These are phyloP conservation scores for Albifimbria verrucaria DNA, from an alignment of 2,329 filamentous ascomycete species.

Conservation along the genomic window DNA sequence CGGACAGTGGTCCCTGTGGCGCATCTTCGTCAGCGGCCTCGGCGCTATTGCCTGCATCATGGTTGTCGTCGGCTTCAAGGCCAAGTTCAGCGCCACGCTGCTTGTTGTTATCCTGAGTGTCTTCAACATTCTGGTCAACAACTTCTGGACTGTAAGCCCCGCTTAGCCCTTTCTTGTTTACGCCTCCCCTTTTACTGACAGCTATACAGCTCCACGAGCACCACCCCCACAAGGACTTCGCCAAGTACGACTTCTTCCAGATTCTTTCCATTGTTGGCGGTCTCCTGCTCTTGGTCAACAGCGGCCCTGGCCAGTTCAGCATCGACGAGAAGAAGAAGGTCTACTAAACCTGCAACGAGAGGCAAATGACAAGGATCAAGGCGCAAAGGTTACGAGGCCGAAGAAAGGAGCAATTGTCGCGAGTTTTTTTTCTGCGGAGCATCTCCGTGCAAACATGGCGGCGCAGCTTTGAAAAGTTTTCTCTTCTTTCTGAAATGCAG, in stretches of 20 bases:
- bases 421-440: not conserved
- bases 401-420: not conserved
- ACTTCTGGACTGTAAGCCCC: constrained; percentile 92
- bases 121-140: constrained; percentile 97
- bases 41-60: constrained; percentile 93
- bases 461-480: not conserved
- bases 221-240: constrained; percentile 99
- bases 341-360: constrained; percentile 57
- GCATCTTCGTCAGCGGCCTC: constrained; percentile 77
- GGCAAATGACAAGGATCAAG: not conserved
- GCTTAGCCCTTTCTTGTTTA: not conserved
- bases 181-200: too few species aligned
- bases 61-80: constrained; percentile 99
- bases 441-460: not conserved
- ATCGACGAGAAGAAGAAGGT: constrained; percentile 99
- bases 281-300: constrained; percentile 95
- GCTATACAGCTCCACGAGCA: constrained; percentile 77
- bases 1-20: constrained; percentile 87
- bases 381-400: not conserved
- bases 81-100: constrained; percentile 96
- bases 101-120: constrained; percentile 92
- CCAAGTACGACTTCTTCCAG: constrained; percentile 99
- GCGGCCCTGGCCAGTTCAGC: constrained; percentile 94
- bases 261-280: constrained; percentile 97
- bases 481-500: not conserved